Evolutionary conservation across 257 asterid genomes (phyloP), one percentile per base, ranked within the genome.

Genomic region (Agastache rugosa): DNA sequence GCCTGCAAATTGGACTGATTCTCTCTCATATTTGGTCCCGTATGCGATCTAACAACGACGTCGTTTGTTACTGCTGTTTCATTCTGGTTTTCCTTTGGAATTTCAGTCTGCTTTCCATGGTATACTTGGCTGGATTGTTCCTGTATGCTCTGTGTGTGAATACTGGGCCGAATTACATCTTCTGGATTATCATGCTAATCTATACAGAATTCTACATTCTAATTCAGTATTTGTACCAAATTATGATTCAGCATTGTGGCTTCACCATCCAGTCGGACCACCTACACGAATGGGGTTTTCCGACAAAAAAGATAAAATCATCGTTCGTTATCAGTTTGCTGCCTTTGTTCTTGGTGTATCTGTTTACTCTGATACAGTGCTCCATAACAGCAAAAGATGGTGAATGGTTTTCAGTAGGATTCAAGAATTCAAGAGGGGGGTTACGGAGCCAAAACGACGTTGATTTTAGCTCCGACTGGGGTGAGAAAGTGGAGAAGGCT

Each of bases 311-410:
- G 85, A 95, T 95, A 77, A 84, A 71, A 42, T 89, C 99, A 16
- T 85, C 99, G 7, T 95, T 95, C 75, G 99, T 95, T 8, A 76
- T 89, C 73, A 92, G 96, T 75, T 81, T 92, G 77, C 85, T 95
- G 68, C 98, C 99, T 77, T 83, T 95, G 47, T 95, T 92, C 82
- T 80, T 92, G 80, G 93, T 95, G 67, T 95, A 95, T 71, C 84
- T 95, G 50, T 90, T 84, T 60, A 95, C 99, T 72, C 93, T 95
- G 63, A 80, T 95, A 76, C 98, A 95, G 90, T 87, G 97, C 86
- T 92, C 99, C 54, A 92, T 95, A 71, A 95, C 99, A 53, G 98
- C 97, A 80, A 95, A 95, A 88, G 99, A 92, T 55, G 96, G 97
- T 16, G 96, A 89, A 77, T 89, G 97, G 99, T 89, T 85, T 85